phyloP scores from a whole-genome alignment of 1,284 basidiomycete species.

The Apiotrichum gamsii region DNA sequence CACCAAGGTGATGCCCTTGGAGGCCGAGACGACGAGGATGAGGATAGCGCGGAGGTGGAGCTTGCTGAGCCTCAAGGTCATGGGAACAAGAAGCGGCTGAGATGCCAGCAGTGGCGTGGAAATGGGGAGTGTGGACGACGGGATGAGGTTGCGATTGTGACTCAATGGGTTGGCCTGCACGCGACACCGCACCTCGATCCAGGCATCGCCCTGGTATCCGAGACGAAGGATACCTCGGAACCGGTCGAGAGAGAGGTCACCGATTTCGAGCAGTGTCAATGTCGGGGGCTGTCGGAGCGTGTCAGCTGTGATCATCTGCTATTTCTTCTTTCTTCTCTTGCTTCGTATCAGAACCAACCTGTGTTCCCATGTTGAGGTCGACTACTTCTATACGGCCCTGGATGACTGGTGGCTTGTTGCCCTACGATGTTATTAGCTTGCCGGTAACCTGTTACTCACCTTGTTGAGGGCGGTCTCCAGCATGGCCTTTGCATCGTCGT shows the following conservation, averaged over 20 bases:
- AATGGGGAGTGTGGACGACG: conserved; percentile 67
- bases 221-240: conserved; percentile 96
- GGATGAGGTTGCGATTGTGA: conserved; percentile 76
- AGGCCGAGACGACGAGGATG: conserved; percentile 92
- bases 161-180: conserved; percentile 58
- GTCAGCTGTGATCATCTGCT: no score
- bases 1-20: conserved; percentile 96
- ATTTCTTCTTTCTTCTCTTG: no score
- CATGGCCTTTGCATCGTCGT: conserved; percentile 87
- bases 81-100: conserved; percentile 90
- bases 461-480: conserved; percentile 93
- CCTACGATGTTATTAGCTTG: conserved; percentile 43
- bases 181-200: conserved; percentile 91
- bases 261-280: conserved; percentile 94
- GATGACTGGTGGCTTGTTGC: conserved; percentile 94
- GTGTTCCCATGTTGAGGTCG: conserved; percentile 95
- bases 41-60: conserved; percentile 93
- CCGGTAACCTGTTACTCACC: conserved; percentile 24
- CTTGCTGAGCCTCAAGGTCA: conserved; percentile 92
- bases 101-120: conserved; percentile 78
- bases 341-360: no score
- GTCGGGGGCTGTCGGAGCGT: conserved; percentile 70
- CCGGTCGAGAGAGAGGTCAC: conserved; percentile 89
- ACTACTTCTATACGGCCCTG: conserved; percentile 96
- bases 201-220: conserved; percentile 92